phyloP scores from a whole-genome alignment of 805 yeast species.

The Kodamaea laetipori region DNA sequence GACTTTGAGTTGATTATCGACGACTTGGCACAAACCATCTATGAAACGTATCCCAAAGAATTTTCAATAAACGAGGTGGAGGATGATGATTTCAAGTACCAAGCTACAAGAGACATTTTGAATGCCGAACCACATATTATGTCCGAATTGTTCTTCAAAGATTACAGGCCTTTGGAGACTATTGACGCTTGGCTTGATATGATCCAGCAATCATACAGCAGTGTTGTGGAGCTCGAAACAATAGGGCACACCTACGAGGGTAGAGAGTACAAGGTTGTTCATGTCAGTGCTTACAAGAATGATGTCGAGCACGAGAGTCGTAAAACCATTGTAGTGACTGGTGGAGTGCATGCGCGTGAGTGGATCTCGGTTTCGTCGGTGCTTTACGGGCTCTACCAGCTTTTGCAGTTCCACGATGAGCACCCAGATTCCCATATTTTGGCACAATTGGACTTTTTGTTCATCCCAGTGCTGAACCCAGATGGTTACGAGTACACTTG shows the following conservation, averaged over 20 bases:
- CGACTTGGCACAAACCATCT: conserved; percentile 59
- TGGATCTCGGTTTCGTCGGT: conserved; percentile 80
- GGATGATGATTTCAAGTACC: conserved; percentile 7
- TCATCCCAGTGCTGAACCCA: conserved; percentile 85
- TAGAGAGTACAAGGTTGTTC: conserved; percentile 66
- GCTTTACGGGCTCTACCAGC: conserved; percentile 51
- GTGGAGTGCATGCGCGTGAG: conserved; percentile 89
- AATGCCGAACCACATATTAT: conserved; percentile 18
- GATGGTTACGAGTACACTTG: conserved; percentile 89
- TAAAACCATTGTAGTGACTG: conserved; percentile 72
- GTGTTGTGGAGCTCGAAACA: conserved; percentile 59
- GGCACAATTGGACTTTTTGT: conserved; percentile 65
- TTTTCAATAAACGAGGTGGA: conserved; percentile 6
- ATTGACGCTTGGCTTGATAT: conserved; percentile 73
- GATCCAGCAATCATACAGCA: conserved; percentile 62
- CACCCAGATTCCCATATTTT: conserved; percentile 46
- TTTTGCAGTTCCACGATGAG: conserved; percentile 32
- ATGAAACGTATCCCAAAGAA: conserved; percentile 52
- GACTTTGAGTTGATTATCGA: conserved; percentile 48
- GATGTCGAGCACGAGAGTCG: conserved; percentile 38
- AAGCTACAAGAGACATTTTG: conserved; percentile 14
- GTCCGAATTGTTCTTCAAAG: conserved; percentile 65
- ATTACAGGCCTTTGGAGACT: conserved; percentile 66
- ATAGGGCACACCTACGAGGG: conserved; percentile 80
- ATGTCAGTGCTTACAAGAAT: conserved; percentile 52